phyloP scores from a whole-genome alignment of 2,329 filamentous ascomycete species.

The Gliomastix tumulicola region DNA sequence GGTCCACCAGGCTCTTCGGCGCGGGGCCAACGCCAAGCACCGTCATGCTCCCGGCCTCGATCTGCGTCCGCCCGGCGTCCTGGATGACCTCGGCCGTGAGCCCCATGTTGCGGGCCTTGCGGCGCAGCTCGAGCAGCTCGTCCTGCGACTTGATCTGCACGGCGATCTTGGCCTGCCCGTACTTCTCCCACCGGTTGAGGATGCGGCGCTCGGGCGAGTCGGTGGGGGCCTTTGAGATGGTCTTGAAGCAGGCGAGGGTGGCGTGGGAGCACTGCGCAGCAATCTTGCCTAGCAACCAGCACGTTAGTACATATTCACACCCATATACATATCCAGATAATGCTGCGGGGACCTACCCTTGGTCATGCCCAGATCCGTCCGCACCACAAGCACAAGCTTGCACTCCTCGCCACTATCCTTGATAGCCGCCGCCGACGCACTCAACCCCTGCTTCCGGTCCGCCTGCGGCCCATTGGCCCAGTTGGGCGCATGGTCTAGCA shows the following conservation, averaged over 20 bases:
- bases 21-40: constrained; percentile 80
- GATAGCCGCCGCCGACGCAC: constrained; percentile 15
- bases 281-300: constrained; percentile 70
- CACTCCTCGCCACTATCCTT: constrained; percentile 64
- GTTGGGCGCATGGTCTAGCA: constrained; percentile 61
- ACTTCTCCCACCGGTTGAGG: constrained; percentile 76
- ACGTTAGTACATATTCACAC: no score
- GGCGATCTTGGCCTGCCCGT: constrained; percentile 89
- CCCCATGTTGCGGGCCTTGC: constrained; percentile 74
- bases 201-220: constrained; percentile 51
- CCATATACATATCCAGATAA: no score
- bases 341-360: constrained; percentile 64
- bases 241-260: constrained; percentile 96
- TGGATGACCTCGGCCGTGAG: constrained; percentile 85
- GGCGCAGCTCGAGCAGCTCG: constrained; percentile 66
- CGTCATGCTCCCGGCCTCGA: constrained; percentile 85
- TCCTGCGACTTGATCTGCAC: constrained; percentile 84
- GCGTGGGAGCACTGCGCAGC: constrained; percentile 92
- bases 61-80: constrained; percentile 96
- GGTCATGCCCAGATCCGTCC: constrained; percentile 94
- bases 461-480: constrained; percentile 57
- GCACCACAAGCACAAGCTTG: constrained; percentile 86
- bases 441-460: constrained; percentile 50
- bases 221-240: constrained; percentile 53
- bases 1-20: constrained; percentile 79